These are phyloP conservation scores for Nicotiana sylvestris DNA, from an alignment of 257 asterid genomes.

Conservation along the genomic window DNA sequence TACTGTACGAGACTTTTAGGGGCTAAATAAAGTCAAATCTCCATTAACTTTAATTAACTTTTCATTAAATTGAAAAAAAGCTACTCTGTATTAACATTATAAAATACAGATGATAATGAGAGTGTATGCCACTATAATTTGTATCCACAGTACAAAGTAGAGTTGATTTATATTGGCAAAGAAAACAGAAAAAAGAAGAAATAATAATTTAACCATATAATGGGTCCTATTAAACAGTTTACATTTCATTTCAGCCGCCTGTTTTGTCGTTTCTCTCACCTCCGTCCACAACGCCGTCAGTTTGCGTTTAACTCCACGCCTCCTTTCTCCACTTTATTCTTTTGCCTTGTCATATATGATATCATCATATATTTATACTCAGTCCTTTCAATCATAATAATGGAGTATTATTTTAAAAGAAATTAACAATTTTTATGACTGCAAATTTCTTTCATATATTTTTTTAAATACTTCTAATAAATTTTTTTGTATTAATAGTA, in stretches of 20 bases:
- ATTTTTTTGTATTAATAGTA: too few species aligned
- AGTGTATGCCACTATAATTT: not conserved
- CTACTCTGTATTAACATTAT: not conserved
- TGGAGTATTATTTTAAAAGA: too few species aligned
- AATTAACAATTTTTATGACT: too few species aligned
- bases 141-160: not conserved
- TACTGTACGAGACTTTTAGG: constrained; percentile 1
- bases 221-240: not conserved
- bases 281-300: constrained; percentile 29
- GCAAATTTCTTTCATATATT: too few species aligned
- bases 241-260: constrained; percentile 32
- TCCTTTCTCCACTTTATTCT: not conserved
- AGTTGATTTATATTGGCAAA: not conserved
- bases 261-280: constrained; percentile 36
- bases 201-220: not conserved
- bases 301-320: constrained; percentile 23
- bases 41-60: not conserved
- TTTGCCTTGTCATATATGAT: not conserved
- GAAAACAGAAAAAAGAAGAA: not conserved
- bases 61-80: not conserved
- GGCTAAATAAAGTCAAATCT: not conserved
- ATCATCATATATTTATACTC: not conserved
- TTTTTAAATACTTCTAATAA: too few species aligned
- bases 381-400: too few species aligned
- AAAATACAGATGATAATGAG: not conserved